These are phyloP conservation scores for Candida glaebosa DNA, from an alignment of 805 yeast species.

Conservation along the genomic window DNA sequence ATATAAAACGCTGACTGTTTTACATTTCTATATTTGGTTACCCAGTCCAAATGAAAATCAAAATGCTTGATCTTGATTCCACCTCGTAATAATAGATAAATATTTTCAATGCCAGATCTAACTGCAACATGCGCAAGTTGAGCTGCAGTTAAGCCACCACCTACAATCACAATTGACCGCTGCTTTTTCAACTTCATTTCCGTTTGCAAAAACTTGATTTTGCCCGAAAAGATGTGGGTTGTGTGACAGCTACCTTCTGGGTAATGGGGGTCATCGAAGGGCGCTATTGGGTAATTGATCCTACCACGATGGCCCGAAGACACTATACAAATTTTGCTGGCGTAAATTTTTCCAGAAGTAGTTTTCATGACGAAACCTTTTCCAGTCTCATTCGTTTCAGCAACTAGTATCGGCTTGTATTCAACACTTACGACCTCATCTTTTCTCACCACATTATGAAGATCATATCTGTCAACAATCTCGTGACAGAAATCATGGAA, in stretches of 20 bases:
- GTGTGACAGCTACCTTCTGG: conserved; percentile 33
- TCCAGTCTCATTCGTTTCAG: conserved; percentile 20
- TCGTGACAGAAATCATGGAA: conserved; percentile 38
- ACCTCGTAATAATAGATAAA: conserved; percentile 34
- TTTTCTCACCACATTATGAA: conserved; percentile 25
- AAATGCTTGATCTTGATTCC: conserved; percentile 42
- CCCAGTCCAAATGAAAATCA: conserved; percentile 49
- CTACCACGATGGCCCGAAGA: conserved; percentile 36
- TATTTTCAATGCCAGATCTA: conserved; percentile 24
- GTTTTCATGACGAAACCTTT: conserved; percentile 33
- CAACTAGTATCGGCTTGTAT: conserved; percentile 21
- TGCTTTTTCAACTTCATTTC: conserved; percentile 7
- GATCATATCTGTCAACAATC: conserved; percentile 28
- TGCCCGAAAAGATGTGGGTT: conserved; percentile 27
- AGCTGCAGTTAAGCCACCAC: conserved; percentile 47
- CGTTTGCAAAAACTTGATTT: conserved; percentile 18
- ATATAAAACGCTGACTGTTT: conserved; percentile 43
- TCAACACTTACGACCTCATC: conserved; percentile 32
- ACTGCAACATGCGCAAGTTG: conserved; percentile 41
- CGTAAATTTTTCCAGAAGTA: conserved; percentile 26
- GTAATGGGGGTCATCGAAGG: conserved; percentile 12
- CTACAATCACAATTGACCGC: conserved; percentile 33
- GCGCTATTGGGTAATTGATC: conserved; percentile 29
- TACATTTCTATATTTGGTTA: conserved; percentile 44
- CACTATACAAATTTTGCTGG: conserved; percentile 30